Percentiles rank a stretch among this genome's conserved stretches.
These are phyloP conservation scores for Tirmania nivea DNA, from an alignment of 495 filamentous ascomycete species.

Conservation along the genomic window DNA sequence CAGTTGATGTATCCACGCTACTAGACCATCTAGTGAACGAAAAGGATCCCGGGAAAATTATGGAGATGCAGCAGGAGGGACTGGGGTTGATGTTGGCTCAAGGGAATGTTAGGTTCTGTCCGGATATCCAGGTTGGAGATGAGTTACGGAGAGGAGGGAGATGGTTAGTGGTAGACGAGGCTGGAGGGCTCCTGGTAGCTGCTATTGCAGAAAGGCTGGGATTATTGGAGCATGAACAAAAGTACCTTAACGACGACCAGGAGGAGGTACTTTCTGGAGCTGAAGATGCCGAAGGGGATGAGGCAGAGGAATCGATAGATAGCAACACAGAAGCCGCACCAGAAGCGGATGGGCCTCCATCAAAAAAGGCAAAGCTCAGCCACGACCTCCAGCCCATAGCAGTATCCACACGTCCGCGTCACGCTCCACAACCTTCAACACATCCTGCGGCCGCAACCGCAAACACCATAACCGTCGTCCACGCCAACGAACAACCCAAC, in stretches of 20 bases:
- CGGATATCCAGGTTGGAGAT: slow-evolving; percentile 4
- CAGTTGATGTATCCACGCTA: slow-evolving; percentile 55
- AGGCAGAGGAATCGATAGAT: not conserved
- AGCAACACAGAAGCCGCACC: not conserved
- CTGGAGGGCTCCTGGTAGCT: slow-evolving; percentile 62
- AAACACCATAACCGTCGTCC: slow-evolving; percentile 75
- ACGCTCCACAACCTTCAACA: slow-evolving; percentile 16
- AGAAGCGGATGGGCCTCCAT: not conserved
- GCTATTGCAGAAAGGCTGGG: slow-evolving; percentile 85
- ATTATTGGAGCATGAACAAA: slow-evolving; percentile 34
- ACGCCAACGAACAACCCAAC: slow-evolving; percentile 77
- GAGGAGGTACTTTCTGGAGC: slow-evolving; percentile 1
- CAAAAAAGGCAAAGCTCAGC: slow-evolving; percentile 6
- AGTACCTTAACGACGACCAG: slow-evolving; percentile 3
- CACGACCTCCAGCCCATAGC: slow-evolving; percentile 7
- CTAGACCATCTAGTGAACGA: slow-evolving; percentile 51
- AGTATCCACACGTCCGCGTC: slow-evolving; percentile 22
- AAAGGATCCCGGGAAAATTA: slow-evolving; percentile 52
- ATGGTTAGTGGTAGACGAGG: slow-evolving; percentile 82
- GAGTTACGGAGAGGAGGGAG: slow-evolving; percentile 32
- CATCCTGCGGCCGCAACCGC: slow-evolving; percentile 21
- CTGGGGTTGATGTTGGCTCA: slow-evolving; percentile 48
- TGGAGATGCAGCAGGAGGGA: slow-evolving; percentile 77
- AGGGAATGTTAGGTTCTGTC: slow-evolving; percentile 37
- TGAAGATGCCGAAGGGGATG: slow-evolving; percentile 1